phyloP scores from a whole-genome alignment of 1,139 yeast species.

The Magnusiomyces fungicola region DNA sequence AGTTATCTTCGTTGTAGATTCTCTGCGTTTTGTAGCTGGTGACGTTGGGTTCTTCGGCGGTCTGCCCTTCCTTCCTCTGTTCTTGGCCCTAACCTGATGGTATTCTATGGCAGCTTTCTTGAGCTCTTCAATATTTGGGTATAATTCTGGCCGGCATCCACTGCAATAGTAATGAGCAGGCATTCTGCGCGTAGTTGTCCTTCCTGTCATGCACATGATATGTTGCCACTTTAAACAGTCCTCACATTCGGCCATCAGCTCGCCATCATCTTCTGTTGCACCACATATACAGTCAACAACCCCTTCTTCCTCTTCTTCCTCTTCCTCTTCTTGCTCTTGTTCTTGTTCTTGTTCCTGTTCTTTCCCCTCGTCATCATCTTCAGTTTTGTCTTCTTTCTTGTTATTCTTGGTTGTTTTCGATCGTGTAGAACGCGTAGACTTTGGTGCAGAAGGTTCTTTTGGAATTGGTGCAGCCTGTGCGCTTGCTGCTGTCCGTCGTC shows the following conservation, averaged over 20 bases:
- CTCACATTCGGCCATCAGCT: slow-evolving; percentile 76
- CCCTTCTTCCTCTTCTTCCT: slow-evolving; percentile 12
- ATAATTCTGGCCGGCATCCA: slow-evolving; percentile 41
- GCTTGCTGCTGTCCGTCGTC: too few species aligned
- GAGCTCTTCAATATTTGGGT: slow-evolving; percentile 24
- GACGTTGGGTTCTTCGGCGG: background rate
- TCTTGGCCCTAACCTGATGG: background rate
- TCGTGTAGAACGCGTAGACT: background rate
- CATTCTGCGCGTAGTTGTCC: slow-evolving; percentile 34
- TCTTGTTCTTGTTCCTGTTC: background rate
- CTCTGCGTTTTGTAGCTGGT: background rate
- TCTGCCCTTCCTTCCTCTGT: background rate
- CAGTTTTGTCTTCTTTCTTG: background rate
- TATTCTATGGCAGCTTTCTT: background rate
- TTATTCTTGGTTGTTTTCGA: background rate
- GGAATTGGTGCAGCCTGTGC: too few species aligned
- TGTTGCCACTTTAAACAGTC: slow-evolving; percentile 82
- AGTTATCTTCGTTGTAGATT: background rate
- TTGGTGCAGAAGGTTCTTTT: background rate
- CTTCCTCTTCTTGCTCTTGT: slow-evolving; percentile 14
- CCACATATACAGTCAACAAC: slow-evolving; percentile 54
- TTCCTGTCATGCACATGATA: slow-evolving; percentile 59
- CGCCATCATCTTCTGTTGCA: slow-evolving; percentile 51
- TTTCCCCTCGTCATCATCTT: background rate
- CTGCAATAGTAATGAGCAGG: slow-evolving; percentile 47